Percentiles rank a stretch among this genome's conserved stretches.
Evolutionary conservation across 306 rosid species (phyloP).

Genomic region (Cucurbita pepo): DNA sequence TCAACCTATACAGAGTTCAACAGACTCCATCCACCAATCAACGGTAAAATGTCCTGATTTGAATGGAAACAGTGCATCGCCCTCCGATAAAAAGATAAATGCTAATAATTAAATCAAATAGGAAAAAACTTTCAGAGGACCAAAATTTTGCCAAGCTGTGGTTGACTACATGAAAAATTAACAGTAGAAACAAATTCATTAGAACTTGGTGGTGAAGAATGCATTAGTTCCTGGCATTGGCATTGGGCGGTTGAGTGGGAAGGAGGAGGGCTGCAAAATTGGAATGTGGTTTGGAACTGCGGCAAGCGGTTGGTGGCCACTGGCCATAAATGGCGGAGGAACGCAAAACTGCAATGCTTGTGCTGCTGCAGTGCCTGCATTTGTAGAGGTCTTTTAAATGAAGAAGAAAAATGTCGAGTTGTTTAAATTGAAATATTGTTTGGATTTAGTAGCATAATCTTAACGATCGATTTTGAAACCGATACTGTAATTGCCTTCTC

Average conservation of each 20-base stretch:
- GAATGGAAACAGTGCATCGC: neutral
- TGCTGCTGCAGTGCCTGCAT: conserved; percentile 39
- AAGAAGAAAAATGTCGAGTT: neutral
- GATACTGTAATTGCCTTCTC: neutral
- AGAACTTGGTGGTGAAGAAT: conserved; percentile 25
- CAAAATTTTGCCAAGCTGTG: conserved; percentile 3
- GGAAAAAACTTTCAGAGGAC: neutral
- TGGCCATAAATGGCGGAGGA: conserved; percentile 36
- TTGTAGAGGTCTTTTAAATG: neutral
- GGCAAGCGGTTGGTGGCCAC: conserved; percentile 41
- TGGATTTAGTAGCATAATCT: neutral
- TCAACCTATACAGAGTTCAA: conserved; percentile 1
- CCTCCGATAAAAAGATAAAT: neutral
- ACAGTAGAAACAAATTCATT: conserved; percentile 8
- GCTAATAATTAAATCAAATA: neutral
- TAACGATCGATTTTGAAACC: neutral
- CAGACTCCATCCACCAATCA: neutral
- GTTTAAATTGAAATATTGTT: neutral
- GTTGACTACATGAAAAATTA: neutral
- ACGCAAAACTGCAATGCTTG: conserved; percentile 47
- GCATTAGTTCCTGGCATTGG: conserved; percentile 45
- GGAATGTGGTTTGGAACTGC: conserved; percentile 45
- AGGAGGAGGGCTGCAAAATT: conserved; percentile 40
- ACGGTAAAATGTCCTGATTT: neutral
- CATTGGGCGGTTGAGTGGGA: conserved; percentile 30